A percentile compares a stretch with the other conserved stretches of the same genome.
phyloP scores from a whole-genome alignment of 148 eudicot species.

The Camellia lanceoleosa region DNA sequence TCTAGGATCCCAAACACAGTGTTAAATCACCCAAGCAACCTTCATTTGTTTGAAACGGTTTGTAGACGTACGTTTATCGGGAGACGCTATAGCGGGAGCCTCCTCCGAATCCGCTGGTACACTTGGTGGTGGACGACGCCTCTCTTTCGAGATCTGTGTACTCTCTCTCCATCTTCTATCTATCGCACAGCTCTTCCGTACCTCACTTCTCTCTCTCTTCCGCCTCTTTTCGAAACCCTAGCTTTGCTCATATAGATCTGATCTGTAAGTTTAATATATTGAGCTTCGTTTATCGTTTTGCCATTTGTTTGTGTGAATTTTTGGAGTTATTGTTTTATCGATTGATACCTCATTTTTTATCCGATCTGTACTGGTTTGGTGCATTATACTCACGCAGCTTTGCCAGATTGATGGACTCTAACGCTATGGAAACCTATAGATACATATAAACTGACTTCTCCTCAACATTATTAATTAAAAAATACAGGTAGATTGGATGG shows the following conservation, averaged over 20 bases:
- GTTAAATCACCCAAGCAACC: no score
- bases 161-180: neutral
- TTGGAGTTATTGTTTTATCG: neutral
- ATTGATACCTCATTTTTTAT: neutral
- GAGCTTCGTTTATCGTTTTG: neutral
- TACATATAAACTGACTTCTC: no score
- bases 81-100: neutral
- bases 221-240: neutral
- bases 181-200: neutral
- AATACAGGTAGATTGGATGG: no score
- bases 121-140: conserved; percentile 8
- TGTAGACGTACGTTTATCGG: neutral
- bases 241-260: conserved; percentile 1
- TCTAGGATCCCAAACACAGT: no score
- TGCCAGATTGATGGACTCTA: neutral
- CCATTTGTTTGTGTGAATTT: neutral
- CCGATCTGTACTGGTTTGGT: neutral
- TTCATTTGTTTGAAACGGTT: neutral
- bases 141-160: neutral
- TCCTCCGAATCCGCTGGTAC: neutral
- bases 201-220: neutral
- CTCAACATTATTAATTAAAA: no score
- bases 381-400: neutral
- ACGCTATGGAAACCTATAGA: no score
- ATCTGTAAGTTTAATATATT: neutral